Conservation (phyloP, 1,139 yeast species). For the Lodderomyces elongisporus region DNA sequence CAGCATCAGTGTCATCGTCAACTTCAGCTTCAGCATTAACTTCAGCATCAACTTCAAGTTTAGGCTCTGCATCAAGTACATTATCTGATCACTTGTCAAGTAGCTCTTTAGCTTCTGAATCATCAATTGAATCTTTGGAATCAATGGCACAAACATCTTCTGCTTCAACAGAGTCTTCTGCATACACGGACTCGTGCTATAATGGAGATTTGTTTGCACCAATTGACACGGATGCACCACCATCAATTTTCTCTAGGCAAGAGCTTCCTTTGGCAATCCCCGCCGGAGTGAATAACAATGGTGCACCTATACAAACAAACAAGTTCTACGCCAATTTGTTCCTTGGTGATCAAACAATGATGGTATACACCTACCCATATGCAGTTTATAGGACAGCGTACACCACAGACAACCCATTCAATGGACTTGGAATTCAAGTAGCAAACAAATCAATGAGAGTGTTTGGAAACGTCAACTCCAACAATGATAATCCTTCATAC, state of each 20-base stretch:
- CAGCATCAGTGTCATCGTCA: neutral
- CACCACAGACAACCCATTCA: too few relatives aligned
- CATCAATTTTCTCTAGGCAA: conserved; percentile 42
- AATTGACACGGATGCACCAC: conserved; percentile 47
- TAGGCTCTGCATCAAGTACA: neutral
- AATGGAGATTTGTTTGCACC: conserved; percentile 42
- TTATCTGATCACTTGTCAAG: too few relatives aligned
- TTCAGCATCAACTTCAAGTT: neutral
- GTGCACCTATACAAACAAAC: conserved; percentile 64
- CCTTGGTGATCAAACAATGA: conserved; percentile 58
- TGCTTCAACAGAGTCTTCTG: conserved; percentile 1
- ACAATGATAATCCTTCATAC: conserved; percentile 26
- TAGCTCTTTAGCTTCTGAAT: too few relatives aligned
- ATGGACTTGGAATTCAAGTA: conserved; percentile 73
- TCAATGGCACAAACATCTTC: conserved; percentile 1
- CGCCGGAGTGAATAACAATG: conserved; percentile 40
- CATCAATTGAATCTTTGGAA: conserved; percentile 2
- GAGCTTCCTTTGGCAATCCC: conserved; percentile 49
- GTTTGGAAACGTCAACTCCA: conserved; percentile 49
- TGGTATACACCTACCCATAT: conserved; percentile 79
- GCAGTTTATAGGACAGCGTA: conserved; percentile 53
- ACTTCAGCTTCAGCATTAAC: neutral
- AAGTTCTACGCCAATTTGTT: conserved; percentile 79
- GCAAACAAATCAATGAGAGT: conserved; percentile 54
- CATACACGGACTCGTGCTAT: conserved; percentile 22